These are phyloP conservation scores for Backusella psychrophila DNA, from an alignment of 192 early-diverging fungal genomes.

Conservation along the genomic window DNA sequence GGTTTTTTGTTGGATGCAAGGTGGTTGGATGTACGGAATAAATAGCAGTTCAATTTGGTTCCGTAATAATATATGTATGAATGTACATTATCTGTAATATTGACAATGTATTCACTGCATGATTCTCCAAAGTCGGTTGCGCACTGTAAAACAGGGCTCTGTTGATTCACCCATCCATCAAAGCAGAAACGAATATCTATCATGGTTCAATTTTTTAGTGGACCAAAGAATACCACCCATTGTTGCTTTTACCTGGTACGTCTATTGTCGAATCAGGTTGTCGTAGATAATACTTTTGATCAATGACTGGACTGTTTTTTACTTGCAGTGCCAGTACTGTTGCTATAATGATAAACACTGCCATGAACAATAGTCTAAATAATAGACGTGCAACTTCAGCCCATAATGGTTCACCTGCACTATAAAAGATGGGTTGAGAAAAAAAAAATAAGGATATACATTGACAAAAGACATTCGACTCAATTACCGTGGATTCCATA, in stretches of 20 bases:
- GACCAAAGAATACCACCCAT: no score
- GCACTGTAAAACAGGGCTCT: constrained; percentile 12
- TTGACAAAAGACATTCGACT: neutral
- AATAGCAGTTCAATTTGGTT: constrained; percentile 4
- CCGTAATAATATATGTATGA: constrained; percentile 11
- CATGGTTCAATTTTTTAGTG: no score
- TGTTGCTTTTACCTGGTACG: neutral
- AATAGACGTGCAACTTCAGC: constrained; percentile 18
- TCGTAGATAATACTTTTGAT: constrained; percentile 15
- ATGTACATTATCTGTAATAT: constrained; percentile 18
- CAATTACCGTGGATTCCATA: constrained; percentile 14
- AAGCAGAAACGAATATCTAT: constrained; percentile 23
- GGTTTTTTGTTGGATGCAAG: neutral
- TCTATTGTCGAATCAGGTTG: neutral
- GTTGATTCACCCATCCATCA: constrained; percentile 16
- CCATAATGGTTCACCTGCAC: constrained; percentile 19
- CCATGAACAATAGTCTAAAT: constrained; percentile 15
- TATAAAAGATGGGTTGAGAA: neutral
- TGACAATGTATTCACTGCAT: constrained; percentile 8
- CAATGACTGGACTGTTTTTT: constrained; percentile 14
- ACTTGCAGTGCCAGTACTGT: constrained; percentile 13
- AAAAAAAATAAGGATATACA: neutral
- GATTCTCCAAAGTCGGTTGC: constrained; percentile 22
- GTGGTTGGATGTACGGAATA: neutral
- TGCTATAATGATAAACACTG: constrained; percentile 3